Evolutionary conservation across 1,284 basidiomycete species (phyloP).

Genomic region (Mycena sp.): DNA sequence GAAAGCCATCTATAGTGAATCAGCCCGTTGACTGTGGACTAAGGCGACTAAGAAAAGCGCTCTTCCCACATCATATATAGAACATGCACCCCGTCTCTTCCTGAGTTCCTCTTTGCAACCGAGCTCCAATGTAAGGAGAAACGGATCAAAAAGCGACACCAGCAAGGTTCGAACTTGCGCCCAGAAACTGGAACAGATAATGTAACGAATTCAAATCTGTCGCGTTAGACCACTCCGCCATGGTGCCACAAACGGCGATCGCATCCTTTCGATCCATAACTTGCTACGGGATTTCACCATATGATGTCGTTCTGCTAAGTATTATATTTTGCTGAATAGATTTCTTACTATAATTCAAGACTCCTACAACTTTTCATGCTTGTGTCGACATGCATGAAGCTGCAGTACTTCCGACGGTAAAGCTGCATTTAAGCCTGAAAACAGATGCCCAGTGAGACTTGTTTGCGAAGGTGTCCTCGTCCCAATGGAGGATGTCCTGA

Average conservation of each 20-base stretch:
- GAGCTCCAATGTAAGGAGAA: not conserved
- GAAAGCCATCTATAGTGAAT: conserved; percentile 82
- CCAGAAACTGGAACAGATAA: conserved; percentile 79
- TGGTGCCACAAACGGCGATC: not conserved
- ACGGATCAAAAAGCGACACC: conserved; percentile 63
- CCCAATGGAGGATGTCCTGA: not conserved
- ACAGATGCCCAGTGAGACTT: not conserved
- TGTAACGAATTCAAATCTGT: conserved; percentile 75
- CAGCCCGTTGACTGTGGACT: conserved; percentile 52
- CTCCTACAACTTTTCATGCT: no score
- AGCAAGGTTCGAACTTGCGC: conserved; percentile 86
- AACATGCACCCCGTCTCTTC: no score
- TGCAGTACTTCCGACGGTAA: no score
- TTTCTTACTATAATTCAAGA: no score
- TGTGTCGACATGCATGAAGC: no score
- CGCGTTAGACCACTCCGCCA: conserved; percentile 87
- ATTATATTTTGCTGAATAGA: no score
- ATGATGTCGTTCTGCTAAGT: no score
- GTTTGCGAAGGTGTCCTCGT: not conserved
- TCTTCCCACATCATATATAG: no score
- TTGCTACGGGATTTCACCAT: no score
- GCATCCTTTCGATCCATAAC: no score
- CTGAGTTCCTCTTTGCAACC: not conserved
- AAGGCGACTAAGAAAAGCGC: conserved; percentile 91
- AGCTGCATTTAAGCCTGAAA: no score